Evolutionary conservation across 208 protist genomes (phyloP), one percentile per base, ranked within the genome.

Genomic region (Trypanosoma mega): DNA sequence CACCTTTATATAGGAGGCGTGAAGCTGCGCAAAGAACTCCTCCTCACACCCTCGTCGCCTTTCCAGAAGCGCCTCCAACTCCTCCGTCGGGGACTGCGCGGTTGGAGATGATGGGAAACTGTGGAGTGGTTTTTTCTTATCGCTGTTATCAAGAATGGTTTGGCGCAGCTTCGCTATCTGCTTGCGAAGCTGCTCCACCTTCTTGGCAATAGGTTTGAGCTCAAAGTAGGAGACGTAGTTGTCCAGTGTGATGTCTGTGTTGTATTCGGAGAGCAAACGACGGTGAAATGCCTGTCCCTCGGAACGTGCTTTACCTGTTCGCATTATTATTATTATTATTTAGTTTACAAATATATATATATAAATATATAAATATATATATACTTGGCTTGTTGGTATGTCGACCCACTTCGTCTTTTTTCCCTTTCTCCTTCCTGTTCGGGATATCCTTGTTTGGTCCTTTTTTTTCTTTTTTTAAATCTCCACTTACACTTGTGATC

Each of bases 161-260:
- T 21, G 9, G 7, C 11, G 52, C 9, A 34, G 45, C 59, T 80
- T 43, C 27, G 72, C 61, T 6, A 89, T 69, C 43, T 69, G 24
- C 46, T 77, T 55, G 0, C 79, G 67, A 1, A 88, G 70, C 26
- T 79, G 67, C 53, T 86, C 78, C 20, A 89, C 77, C 37, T 76
- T 53, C 64, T 93, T 93, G 23, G 68, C 76, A 48, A 94, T 79
- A 1, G 68, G 60, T 74, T 94, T 94, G 54, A 94, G 64, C 24
- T 86, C 71, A 64, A 91, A 90, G 73, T 94, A 94, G 9, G 62
- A 29, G 3, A 94, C 80, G 46, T 94, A 94, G 55, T 90, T 87
- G 20, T 86, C 76, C 1, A 94, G 78, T 8, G 84, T 94, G 60
- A 90, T 79, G 14, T 87, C 76, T 9, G 87, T 88, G 68, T 85